A percentile compares a stretch with the other conserved stretches of the same genome.
Evolutionary conservation across 129 eudicot species (phyloP).

Genomic region (Oenanthe sinensis): DNA sequence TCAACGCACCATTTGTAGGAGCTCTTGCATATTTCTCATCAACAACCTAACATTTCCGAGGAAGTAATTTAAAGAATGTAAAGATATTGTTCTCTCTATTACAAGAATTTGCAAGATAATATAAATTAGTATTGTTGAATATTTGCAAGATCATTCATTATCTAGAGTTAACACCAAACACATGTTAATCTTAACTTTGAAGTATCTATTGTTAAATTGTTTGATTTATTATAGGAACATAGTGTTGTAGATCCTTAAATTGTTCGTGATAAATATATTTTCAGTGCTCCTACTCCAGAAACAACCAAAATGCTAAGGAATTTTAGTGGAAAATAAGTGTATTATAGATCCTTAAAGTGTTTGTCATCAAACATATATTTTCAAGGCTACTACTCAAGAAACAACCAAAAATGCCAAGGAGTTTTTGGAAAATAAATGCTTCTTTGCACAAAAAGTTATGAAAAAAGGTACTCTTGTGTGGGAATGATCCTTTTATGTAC

Average conservation of each 20-base stretch:
- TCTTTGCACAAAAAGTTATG: no score
- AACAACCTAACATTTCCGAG: neutral
- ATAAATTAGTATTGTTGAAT: neutral
- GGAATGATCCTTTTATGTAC: neutral
- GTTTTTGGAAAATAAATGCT: no score
- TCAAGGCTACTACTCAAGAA: neutral
- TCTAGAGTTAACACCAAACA: neutral
- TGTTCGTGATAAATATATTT: no score
- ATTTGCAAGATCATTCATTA: no score
- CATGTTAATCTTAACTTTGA: neutral
- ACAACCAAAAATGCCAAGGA: neutral
- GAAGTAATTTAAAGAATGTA: neutral
- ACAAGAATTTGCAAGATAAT: neutral
- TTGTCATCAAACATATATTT: no score
- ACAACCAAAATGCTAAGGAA: neutral
- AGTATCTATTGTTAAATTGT: neutral
- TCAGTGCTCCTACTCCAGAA: neutral
- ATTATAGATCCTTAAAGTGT: no score
- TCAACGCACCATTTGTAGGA: constrained; percentile 91
- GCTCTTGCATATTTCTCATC: constrained; percentile 65
- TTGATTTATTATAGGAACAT: neutral
- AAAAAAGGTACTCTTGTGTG: no score
- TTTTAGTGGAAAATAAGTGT: no score
- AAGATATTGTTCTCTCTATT: neutral
- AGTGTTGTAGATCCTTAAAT: neutral